phyloP scores from a whole-genome alignment of 1,284 basidiomycete genomes.

The Leccinum insolens region DNA sequence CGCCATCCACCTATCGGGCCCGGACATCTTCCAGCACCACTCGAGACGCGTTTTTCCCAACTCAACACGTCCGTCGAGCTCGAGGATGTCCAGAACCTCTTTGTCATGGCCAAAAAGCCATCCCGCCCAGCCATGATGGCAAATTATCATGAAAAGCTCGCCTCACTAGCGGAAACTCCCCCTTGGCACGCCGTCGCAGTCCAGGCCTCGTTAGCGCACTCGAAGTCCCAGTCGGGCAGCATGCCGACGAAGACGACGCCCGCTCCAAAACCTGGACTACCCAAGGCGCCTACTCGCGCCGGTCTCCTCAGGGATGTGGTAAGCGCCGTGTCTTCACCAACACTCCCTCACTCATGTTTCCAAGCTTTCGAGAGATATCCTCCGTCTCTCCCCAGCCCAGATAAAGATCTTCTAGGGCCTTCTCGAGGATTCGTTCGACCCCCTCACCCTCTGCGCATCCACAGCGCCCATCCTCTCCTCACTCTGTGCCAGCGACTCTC shows the following conservation, averaged over 20 bases:
- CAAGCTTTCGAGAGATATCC: conserved; percentile 80
- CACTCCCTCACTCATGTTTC: background rate
- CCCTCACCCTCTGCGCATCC: conserved; percentile 78
- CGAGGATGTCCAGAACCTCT: conserved; percentile 97
- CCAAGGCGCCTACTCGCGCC: conserved; percentile 84
- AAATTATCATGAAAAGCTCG: conserved; percentile 93
- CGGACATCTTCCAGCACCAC: conserved; percentile 95
- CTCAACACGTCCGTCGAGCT: conserved; percentile 97
- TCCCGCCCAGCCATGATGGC: conserved; percentile 97
- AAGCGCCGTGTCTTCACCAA: conserved; percentile 28
- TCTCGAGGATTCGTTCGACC: conserved; percentile 52
- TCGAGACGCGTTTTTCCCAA: conserved; percentile 98
- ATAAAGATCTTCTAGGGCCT: too few species aligned
- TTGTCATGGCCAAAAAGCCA: conserved; percentile 91
- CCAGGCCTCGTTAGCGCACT: conserved; percentile 91
- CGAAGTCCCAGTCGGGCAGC: conserved; percentile 87
- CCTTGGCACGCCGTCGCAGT: conserved; percentile 96
- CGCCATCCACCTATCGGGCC: conserved; percentile 96
- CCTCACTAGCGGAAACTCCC: conserved; percentile 64
- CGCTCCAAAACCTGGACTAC: conserved; percentile 85
- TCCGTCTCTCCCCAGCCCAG: conserved; percentile 65
- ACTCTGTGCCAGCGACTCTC: conserved; percentile 32
- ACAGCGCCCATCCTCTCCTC: conserved; percentile 25
- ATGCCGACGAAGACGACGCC: conserved; percentile 70
- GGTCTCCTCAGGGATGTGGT: conserved; percentile 84